These are phyloP conservation scores for Fusarium sp. DNA, from an alignment of 2,329 filamentous ascomycete genomes.

Conservation along the genomic window DNA sequence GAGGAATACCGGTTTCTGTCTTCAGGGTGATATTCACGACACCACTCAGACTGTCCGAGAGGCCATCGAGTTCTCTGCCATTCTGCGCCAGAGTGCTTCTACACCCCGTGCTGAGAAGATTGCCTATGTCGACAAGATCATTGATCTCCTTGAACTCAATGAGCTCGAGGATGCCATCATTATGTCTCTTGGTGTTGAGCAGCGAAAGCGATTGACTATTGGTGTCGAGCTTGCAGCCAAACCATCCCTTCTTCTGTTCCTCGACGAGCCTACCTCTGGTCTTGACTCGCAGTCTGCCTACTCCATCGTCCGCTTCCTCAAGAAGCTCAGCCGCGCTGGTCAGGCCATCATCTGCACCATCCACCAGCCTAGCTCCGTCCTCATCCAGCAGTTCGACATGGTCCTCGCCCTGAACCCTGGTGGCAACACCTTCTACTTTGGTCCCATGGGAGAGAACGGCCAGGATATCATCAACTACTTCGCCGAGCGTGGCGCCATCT, in stretches of 20 bases:
- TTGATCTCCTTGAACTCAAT: slow-evolving; percentile 73
- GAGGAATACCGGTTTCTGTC: slow-evolving; percentile 76
- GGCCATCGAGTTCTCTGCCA: slow-evolving; percentile 73
- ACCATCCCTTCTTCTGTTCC: slow-evolving; percentile 69
- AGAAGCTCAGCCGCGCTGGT: slow-evolving; percentile 68
- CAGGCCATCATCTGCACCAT: slow-evolving; percentile 71
- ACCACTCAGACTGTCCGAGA: slow-evolving; percentile 73
- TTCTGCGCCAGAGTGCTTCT: slow-evolving; percentile 69
- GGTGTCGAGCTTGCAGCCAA: slow-evolving; percentile 65
- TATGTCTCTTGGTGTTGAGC: slow-evolving; percentile 69
- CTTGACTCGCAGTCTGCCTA: slow-evolving; percentile 68
- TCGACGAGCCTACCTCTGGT: slow-evolving; percentile 70
- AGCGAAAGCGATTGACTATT: slow-evolving; percentile 66
- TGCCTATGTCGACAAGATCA: slow-evolving; percentile 73
- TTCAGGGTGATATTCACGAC: slow-evolving; percentile 75
- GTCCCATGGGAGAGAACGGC: slow-evolving; percentile 62
- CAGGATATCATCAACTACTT: slow-evolving; percentile 63
- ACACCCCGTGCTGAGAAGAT: slow-evolving; percentile 71
- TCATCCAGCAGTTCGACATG: slow-evolving; percentile 68
- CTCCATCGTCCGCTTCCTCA: slow-evolving; percentile 69
- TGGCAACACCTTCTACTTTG: slow-evolving; percentile 66
- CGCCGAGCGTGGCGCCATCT: slow-evolving; percentile 71
- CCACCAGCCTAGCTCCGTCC: slow-evolving; percentile 65
- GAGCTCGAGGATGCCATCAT: slow-evolving; percentile 72
- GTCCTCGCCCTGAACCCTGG: slow-evolving; percentile 64